These are phyloP conservation scores for Crepidotus variabilis DNA, from an alignment of 768 basidiomycete species.

Conservation along the genomic window DNA sequence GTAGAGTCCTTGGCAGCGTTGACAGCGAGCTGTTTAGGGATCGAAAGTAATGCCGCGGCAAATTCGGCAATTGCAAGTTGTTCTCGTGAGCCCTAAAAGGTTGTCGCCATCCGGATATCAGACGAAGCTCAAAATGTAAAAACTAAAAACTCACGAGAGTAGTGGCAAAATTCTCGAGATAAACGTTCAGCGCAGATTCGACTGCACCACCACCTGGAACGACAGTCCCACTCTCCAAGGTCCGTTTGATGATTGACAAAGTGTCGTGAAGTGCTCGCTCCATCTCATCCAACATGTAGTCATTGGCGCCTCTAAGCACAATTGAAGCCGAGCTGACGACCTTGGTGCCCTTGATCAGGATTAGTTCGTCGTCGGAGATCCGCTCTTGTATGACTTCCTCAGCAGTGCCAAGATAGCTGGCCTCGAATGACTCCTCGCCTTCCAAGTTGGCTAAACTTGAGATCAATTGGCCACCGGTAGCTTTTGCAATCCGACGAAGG, in stretches of 20 bases:
- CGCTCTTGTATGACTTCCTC: conserved; percentile 97
- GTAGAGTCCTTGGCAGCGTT: conserved; percentile 99
- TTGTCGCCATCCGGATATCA: conserved; percentile 6
- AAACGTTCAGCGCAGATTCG: conserved; percentile 94
- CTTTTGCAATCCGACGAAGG: conserved; percentile 92
- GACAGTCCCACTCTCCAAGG: conserved; percentile 91
- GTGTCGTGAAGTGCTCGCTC: conserved; percentile 95
- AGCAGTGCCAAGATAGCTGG: conserved; percentile 84
- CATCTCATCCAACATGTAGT: conserved; percentile 99
- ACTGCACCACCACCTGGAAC: conserved; percentile 98
- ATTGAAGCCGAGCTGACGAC: conserved; percentile 92
- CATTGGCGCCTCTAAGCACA: conserved; percentile 94
- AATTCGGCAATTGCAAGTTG: conserved; percentile 99
- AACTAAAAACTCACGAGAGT: conserved; percentile 68
- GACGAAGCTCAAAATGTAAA: not conserved
- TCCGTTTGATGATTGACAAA: conserved; percentile 92
- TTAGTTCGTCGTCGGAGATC: conserved; percentile 97
- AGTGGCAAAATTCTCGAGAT: conserved; percentile 97
- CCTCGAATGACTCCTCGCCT: conserved; percentile 96
- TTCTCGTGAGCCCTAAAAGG: conserved; percentile 86
- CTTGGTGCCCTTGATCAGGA: conserved; percentile 96
- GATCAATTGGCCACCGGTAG: conserved; percentile 91
- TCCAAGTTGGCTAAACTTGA: conserved; percentile 94
- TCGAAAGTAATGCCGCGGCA: conserved; percentile 85
- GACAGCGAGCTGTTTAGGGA: conserved; percentile 94